Conservation (phyloP, 768 basidiomycete species). For the Termitomyces titanicus region DNA sequence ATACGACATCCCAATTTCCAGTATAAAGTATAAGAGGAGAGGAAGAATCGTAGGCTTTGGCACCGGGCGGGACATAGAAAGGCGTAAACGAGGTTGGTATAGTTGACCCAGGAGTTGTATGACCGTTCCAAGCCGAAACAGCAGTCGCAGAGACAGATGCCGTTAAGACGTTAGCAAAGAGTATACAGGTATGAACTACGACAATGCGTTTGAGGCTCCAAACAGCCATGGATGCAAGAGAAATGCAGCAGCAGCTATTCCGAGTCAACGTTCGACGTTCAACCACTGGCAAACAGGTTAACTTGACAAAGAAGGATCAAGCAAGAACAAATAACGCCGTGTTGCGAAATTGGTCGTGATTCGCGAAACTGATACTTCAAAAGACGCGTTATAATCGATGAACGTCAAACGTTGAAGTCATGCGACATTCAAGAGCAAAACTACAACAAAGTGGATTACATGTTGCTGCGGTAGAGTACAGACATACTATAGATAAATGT, state of each 20-base stretch:
- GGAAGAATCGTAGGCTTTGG: conserved; percentile 66
- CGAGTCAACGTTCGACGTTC: no score
- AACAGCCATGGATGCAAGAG: conserved; percentile 11
- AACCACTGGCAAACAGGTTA: no score
- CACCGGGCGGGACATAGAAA: conserved; percentile 71
- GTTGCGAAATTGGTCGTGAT: neutral
- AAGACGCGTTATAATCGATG: no score
- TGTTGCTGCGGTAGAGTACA: conserved; percentile 6
- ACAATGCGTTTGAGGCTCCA: neutral
- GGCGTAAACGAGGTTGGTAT: conserved; percentile 50
- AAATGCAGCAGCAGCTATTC: no score
- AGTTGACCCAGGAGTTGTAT: conserved; percentile 46
- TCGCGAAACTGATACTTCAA: no score
- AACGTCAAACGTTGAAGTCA: no score
- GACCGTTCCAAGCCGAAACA: conserved; percentile 70
- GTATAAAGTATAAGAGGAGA: conserved; percentile 65
- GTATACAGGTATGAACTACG: conserved; percentile 7
- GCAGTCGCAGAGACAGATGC: conserved; percentile 10
- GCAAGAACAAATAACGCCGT: neutral
- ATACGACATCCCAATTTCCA: conserved; percentile 55
- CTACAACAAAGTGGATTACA: neutral
- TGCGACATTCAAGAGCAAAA: neutral
- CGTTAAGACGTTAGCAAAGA: conserved; percentile 11
- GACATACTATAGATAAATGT: conserved; percentile 10
- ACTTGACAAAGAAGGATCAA: neutral